Base-by-base conservation (phyloP, 192 early-diverging fungal genomes). In the Martensiomyces pterosporus region DNA sequence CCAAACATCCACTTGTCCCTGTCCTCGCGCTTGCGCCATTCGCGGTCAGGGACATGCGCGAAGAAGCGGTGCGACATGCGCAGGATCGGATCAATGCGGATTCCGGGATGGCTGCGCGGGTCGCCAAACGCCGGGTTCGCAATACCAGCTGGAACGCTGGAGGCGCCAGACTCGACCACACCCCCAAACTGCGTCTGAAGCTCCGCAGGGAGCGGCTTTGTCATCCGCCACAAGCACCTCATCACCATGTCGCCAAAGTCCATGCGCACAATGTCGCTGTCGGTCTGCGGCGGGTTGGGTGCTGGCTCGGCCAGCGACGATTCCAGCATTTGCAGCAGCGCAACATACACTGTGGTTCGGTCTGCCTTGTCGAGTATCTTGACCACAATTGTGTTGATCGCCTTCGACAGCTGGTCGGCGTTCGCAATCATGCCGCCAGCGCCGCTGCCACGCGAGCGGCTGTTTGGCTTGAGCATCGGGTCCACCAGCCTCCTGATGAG, bases 221-320 rank as follows among this genome's bases (percentile, higher is more conserved):
- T 86, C 24, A 96, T 58, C 43, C 94, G 93, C 97, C 97, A 99
- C 35, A 99, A 52, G 45, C 97, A 99, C 64, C 92, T 93, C 89
- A 97, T 93, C 14, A 89, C 82, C 24, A 96, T 64, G 57, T 98
- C 92, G 23, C 84, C 88, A 57, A 86, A 86, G 56, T 55, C 53
- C 15, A 87, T 88, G 18, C 81, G 77, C 54, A 88, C 67, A 14
- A 77, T 57, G 0, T 73, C 58, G 12, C 2, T 62, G 39, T 44
- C 78, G 40, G 52, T 80, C 57, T 18, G 79, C 60, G 47, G 80
- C 46, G 38, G 75, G 51, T 45, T 78, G 52, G 52, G 85, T 60
- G 21, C 80, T 47, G 24, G 73, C 61, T 19, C 86, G 66, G 29
- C 77, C 76, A 41, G 79, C 62, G 32, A 78, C 4, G 52, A 43